phyloP scores from a whole-genome alignment of 257 asterid species.

The Coffea canephora region DNA sequence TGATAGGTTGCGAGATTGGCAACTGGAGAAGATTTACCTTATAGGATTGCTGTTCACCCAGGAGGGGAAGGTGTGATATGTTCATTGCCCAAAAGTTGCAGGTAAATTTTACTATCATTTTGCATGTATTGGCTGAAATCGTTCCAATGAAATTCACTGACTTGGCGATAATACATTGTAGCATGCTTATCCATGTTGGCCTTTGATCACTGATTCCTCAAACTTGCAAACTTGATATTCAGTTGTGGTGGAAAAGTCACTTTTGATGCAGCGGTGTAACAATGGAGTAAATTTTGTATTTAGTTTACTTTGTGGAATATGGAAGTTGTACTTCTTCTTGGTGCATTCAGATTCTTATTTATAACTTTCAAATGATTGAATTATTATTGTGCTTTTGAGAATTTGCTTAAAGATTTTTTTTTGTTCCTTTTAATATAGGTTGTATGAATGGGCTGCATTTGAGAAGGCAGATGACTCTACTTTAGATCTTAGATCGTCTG shows the following conservation, averaged over 20 bases:
- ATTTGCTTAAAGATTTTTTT: neutral
- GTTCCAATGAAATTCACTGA: too few species aligned
- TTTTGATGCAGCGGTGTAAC: neutral
- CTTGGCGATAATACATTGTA: too few species aligned
- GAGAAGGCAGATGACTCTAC: conserved; percentile 29
- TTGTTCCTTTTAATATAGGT: conserved; percentile 43
- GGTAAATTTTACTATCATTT: conserved; percentile 34
- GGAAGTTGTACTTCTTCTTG: neutral
- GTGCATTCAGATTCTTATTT: neutral
- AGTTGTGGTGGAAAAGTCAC: neutral
- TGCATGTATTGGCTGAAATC: neutral
- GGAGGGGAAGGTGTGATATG: conserved; percentile 80
- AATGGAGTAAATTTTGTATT: neutral
- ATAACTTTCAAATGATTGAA: neutral
- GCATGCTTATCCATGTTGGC: too few species aligned
- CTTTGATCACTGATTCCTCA: neutral
- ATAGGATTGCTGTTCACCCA: conserved; percentile 89
- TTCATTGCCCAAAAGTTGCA: conserved; percentile 76
- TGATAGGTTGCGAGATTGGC: conserved; percentile 61
- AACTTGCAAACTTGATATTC: neutral
- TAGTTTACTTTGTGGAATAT: neutral
- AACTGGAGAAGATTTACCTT: conserved; percentile 84
- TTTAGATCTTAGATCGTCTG: conserved; percentile 59
- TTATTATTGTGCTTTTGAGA: neutral
- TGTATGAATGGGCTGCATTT: conserved; percentile 66